Evolutionary conservation across 257 asterid species (phyloP), one percentile per base, ranked within the genome.

Genomic region (Henckelia pumila): DNA sequence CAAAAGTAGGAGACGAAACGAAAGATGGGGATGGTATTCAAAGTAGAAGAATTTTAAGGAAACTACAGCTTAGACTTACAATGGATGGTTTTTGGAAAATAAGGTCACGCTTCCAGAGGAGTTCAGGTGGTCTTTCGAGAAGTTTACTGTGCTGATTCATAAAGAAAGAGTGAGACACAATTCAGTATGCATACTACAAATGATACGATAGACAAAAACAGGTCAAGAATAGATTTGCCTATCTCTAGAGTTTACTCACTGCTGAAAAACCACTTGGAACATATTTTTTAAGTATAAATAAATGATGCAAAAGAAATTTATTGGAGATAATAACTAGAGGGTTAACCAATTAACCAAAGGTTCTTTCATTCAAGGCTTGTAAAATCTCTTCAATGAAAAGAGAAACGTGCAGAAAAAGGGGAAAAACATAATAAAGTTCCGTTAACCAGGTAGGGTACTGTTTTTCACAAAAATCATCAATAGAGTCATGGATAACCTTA

Each of bases 121-220:
- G 89, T 55, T 90, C 95, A 9, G 99, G 99, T 62, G 99, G 99
- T 81, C 92, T 88, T 86, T 84, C 95, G 56, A 86, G 84, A 76
- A 93, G 90, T 76, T 75, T 83, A 70, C 80, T 73, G 64, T 93
- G 99, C 99, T 93, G 95, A 67, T 72, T 59, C 49, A 67, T 60
- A 62, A 73, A 75, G 70, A 63, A 28, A 40, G 26, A 24, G 62
- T 74, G 63, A 67, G 64, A 63, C 67, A 59, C 8, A 53, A 59
- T 21, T 67, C 53, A 78, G 37, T 6, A 8, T 61, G 56, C 70
- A 58, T 7, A 75, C 24, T 5, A 61, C 60, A 72, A 49, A 40
- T n/a, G 20, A 72, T 66, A 44, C 30, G 47, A 60, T 8, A 56
- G 63, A 69, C 19, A 24, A 33, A 68, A 68, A 52, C 35, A 53